Base-by-base conservation (phyloP, 192 early-diverging fungal species). In the Phycomyces nitens region DNA sequence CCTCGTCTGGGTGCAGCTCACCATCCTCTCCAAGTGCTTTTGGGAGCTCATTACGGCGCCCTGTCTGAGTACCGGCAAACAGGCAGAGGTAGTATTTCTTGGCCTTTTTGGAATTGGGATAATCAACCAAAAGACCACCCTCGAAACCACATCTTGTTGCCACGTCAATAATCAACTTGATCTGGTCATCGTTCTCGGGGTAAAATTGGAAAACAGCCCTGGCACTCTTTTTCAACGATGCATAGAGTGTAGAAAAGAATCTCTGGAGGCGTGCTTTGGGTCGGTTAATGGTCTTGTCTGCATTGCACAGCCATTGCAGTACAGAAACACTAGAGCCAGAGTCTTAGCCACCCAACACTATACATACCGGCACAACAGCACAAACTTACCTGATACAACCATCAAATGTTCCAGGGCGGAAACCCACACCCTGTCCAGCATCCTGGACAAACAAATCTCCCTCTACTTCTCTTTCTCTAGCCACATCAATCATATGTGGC, bases 171-270 rank as follows among this genome's bases (percentile, higher is more conserved):
- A 99, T 92, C 80, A 97, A 80, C 66, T 99, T 90, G 41, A 95
- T 84, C 74, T 99, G 97, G 54, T 88, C 80, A 60, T 94, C 89
- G 74, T 96, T 95, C 73, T 97, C 95, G 0, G 97, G 96, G 70
- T 99, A 98, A 64, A 99, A 97, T 80, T 99, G 97, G 79, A 98
- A 99, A 23, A 99, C 84, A 10, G 94, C 94, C n/a, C 94, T 80
- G 10, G 94, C 92, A 12, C 95, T 95, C 12, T 92, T 80, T 44
- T 88, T 75, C 66, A 98, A 74, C 10, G 92, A 80, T n/a, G 92
- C 92, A 67, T 94, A 98, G 24, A 98, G 76, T 9, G 95, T 94
- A 10, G 88, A 85, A 64, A 99, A 99, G 77, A 99, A 99, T 16
- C 93, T 82, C 47, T 76, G 76, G 16, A 99, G 76, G 14, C 97